Base-by-base conservation (phyloP, 148 eudicot genomes). In the Rhododendron henanense region DNA sequence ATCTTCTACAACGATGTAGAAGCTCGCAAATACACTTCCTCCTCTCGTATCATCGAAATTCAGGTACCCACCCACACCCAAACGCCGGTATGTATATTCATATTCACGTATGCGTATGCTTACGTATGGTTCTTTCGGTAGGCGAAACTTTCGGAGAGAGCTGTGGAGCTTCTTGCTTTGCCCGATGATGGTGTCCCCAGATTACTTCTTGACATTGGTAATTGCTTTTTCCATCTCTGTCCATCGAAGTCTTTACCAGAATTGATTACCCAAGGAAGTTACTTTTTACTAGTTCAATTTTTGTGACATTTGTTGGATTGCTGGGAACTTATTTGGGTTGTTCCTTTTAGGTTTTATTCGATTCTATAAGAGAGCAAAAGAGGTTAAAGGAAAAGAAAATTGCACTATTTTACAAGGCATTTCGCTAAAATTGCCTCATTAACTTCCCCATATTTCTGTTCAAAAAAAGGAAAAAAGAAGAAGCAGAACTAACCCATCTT, bases 21-120 rank as follows among this genome's bases (percentile, higher is more conserved):
- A 91, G 99, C 98, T 89, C 92, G 96, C 2, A 96, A 95, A 77
- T 96, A 96, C 90, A 95, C 98, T 48, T 96, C 98, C 7, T 96
- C 99, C 79, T 96, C 99, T 84, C 96, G 99, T 85, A 94, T 96
- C 48, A 95, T 96, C 33, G 93, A 93, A 74, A 96, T 96, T 89
- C 99, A 96, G 99, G 99, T 94, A 78, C 35, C 23, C 37, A 7
- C 83, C 13, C 21, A 4, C 48, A 9, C 45, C 19, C 33, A 5
- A 13, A 11, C 44, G 25, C 78, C 19, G 5, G 3, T 1, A 25
- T 10, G n/a, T 41, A 67, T 41, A 15, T 21, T 5, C 7, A 1
- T 19, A 55, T 73, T 33, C 2, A 2, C 13, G 13, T 71, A 47
- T 25, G 35, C 44, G 44, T 86, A n/a, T 77, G 9, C 50, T 11